Conservation (phyloP, 2,329 filamentous ascomycete genomes). For the Epicoccum sorghinum region DNA sequence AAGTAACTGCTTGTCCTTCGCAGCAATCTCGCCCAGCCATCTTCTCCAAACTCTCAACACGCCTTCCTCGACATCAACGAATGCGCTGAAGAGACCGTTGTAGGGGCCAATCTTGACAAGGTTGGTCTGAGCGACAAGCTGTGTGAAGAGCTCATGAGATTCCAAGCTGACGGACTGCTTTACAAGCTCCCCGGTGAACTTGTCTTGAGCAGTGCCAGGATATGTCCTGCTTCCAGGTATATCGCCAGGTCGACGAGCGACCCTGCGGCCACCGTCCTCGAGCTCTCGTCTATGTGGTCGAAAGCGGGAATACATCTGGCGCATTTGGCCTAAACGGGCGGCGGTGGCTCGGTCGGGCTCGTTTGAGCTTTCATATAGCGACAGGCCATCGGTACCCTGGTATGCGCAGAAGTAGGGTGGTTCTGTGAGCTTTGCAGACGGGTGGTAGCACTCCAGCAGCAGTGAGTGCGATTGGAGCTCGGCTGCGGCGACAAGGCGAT, state of each 20-base stretch:
- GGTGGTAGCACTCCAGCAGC: conserved; percentile 80
- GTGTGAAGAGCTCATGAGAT: conserved; percentile 73
- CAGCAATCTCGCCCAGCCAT: conserved; percentile 65
- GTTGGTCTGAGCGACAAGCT: conserved; percentile 72
- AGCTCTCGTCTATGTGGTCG: conserved; percentile 66
- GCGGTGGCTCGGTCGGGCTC: conserved; percentile 28
- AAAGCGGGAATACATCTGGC: conserved; percentile 72
- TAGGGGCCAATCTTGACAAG: conserved; percentile 70
- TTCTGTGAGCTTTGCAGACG: conserved; percentile 69
- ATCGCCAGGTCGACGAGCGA: conserved; percentile 52
- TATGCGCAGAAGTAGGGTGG: conserved; percentile 73
- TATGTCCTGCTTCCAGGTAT: conserved; percentile 54
- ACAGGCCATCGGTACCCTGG: conserved; percentile 67
- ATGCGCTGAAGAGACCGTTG: conserved; percentile 67
- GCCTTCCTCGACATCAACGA: conserved; percentile 70
- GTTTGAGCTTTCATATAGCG: conserved; percentile 48
- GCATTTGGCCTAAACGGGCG: conserved; percentile 56
- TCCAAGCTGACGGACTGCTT: conserved; percentile 70
- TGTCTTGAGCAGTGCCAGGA: conserved; percentile 34
- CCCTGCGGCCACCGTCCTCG: conserved; percentile 46
- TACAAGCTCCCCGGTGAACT: conserved; percentile 53
- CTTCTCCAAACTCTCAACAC: conserved; percentile 74
- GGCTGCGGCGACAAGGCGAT: conserved; percentile 66
- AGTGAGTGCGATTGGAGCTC: conserved; percentile 67
- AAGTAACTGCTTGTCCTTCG: conserved; percentile 21